Conservation (phyloP, 306 rosid species). For the barrel medic (Medicago truncatula) region DNA sequence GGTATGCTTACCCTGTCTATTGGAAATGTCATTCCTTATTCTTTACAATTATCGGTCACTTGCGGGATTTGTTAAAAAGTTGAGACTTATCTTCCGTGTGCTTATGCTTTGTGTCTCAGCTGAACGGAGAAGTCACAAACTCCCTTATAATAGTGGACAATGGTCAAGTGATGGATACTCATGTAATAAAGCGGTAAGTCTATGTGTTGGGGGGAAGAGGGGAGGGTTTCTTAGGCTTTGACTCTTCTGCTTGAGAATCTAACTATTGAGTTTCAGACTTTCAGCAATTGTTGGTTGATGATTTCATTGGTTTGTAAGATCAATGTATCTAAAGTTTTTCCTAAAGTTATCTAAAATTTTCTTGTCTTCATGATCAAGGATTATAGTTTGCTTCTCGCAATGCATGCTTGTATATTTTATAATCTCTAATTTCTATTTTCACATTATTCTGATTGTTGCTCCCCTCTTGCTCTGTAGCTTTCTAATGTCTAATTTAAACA, state of each 20-base stretch:
- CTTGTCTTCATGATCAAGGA: constrained; percentile 28
- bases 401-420: constrained; percentile 14
- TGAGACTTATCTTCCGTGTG: constrained; percentile 29
- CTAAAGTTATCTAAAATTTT: constrained; percentile 10
- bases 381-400: background rate
- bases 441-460: constrained; percentile 18
- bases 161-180: constrained; percentile 49
- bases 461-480: constrained; percentile 2
- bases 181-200: constrained; percentile 55
- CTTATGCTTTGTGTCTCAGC: constrained; percentile 52
- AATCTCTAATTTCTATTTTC: constrained; percentile 9
- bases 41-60: background rate
- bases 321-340: constrained; percentile 15
- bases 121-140: constrained; percentile 46
- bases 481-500: constrained; percentile 8
- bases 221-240: constrained; percentile 7
- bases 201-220: constrained; percentile 25
- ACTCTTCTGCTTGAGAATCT: background rate
- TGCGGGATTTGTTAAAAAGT: constrained; percentile 35
- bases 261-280: constrained; percentile 23
- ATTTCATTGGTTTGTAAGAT: constrained; percentile 33
- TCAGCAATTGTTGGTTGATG: constrained; percentile 22
- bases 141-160: constrained; percentile 46
- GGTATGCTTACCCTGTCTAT: constrained; percentile 54
- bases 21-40: constrained; percentile 8